Conservation (phyloP, 345 rosid species). For the Aquilaria sinensis region DNA sequence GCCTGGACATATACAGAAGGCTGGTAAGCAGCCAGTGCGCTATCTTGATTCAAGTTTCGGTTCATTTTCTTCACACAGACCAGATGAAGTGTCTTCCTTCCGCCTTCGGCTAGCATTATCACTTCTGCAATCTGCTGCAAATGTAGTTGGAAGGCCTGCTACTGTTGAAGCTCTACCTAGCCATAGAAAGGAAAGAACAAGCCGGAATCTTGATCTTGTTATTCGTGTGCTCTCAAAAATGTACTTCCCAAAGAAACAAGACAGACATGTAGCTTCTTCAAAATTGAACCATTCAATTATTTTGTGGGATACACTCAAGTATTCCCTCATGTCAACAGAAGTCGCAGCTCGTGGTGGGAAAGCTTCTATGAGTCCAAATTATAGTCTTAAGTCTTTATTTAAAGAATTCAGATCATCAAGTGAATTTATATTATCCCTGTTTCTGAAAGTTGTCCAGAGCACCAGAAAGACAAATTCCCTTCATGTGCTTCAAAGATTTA, state of each 20-base stretch:
- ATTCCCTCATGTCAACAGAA: slow-evolving; percentile 79
- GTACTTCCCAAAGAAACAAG: slow-evolving; percentile 39
- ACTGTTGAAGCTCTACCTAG: slow-evolving; percentile 34
- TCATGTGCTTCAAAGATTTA: slow-evolving; percentile 77
- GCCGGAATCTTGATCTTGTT: slow-evolving; percentile 45
- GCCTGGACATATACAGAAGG: slow-evolving; percentile 39
- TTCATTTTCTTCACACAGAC: slow-evolving; percentile 15
- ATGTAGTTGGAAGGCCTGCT: slow-evolving; percentile 41
- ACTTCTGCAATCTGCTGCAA: slow-evolving; percentile 59
- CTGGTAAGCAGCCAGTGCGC: slow-evolving; percentile 40
- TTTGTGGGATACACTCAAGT: slow-evolving; percentile 94
- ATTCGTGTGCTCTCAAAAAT: slow-evolving; percentile 45
- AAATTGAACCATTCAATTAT: slow-evolving; percentile 48
- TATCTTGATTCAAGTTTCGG: slow-evolving; percentile 16
- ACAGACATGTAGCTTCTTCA: slow-evolving; percentile 31
- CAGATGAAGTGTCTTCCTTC: slow-evolving; percentile 28
- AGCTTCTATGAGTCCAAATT: slow-evolving; percentile 40
- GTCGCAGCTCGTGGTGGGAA: slow-evolving; percentile 65
- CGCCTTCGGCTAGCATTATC: slow-evolving; percentile 50
- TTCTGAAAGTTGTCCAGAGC: slow-evolving; percentile 60
- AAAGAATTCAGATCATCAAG: slow-evolving; percentile 67
- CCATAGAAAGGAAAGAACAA: slow-evolving; percentile 31
- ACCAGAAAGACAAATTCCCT: slow-evolving; percentile 44
- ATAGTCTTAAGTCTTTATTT: slow-evolving; percentile 42
- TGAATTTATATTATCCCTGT: slow-evolving; percentile 62